These are phyloP conservation scores for Tricholoma flavovirens DNA, from an alignment of 768 basidiomycete genomes.

Conservation along the genomic window DNA sequence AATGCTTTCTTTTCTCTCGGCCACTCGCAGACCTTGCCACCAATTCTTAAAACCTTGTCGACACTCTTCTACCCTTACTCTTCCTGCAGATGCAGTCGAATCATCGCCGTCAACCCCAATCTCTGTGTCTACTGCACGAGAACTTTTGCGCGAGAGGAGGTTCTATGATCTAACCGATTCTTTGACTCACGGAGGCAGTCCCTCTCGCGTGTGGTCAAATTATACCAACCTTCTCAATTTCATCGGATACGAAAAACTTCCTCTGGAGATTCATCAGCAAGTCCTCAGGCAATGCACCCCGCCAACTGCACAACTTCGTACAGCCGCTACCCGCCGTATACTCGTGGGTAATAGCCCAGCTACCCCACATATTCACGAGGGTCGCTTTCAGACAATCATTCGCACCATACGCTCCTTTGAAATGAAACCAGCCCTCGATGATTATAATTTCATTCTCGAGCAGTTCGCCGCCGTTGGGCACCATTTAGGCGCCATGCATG, in stretches of 20 bases:
- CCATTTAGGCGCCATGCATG: slow-evolving; percentile 48
- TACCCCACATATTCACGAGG: slow-evolving; percentile 53
- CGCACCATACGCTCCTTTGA: slow-evolving; percentile 61
- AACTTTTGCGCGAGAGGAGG: slow-evolving; percentile 11
- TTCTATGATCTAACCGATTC: slow-evolving; percentile 25
- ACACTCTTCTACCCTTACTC: slow-evolving; percentile 11
- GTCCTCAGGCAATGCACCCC: slow-evolving; percentile 66
- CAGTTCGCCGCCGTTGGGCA: slow-evolving; percentile 79
- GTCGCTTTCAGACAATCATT: slow-evolving; percentile 61
- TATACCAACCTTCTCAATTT: slow-evolving; percentile 54
- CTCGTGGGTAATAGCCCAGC: slow-evolving; percentile 29
- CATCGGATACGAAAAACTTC: slow-evolving; percentile 44
- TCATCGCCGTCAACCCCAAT: neutral
- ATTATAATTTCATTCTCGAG: slow-evolving; percentile 70
- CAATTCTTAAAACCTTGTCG: slow-evolving; percentile 4
- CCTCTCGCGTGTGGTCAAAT: slow-evolving; percentile 55
- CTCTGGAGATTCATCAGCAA: slow-evolving; percentile 60
- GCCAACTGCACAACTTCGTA: slow-evolving; percentile 38
- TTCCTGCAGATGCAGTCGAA: slow-evolving; percentile 4
- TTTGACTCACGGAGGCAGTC: slow-evolving; percentile 30
- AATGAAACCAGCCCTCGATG: slow-evolving; percentile 44
- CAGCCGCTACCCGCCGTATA: slow-evolving; percentile 36
- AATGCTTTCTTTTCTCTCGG: slow-evolving; percentile 10
- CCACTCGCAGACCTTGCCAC: slow-evolving; percentile 8
- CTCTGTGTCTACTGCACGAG: slow-evolving; percentile 5